Evolutionary conservation across 768 basidiomycete genomes (phyloP).

Genomic region (Lactifluus subvellereus): DNA sequence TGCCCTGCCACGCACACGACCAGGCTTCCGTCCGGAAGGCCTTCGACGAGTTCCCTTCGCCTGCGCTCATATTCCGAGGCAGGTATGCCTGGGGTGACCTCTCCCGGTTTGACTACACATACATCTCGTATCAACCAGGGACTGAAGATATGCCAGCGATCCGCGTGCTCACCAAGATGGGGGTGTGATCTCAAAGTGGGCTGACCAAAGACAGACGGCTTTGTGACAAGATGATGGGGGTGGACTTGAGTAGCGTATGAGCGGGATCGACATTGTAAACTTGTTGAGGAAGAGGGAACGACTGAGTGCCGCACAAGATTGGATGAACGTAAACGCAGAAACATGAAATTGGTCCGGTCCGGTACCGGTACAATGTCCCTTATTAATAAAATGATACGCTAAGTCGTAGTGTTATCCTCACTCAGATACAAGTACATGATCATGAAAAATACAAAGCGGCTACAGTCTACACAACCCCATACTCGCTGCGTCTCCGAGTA

Average conservation of each 20-base stretch:
- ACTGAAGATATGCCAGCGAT: neutral
- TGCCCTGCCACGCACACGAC: constrained; percentile 42
- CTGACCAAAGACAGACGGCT: constrained; percentile 41
- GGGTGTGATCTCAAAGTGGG: constrained; percentile 40
- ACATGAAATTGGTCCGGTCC: neutral
- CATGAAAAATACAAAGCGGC: no score
- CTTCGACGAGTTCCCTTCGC: constrained; percentile 36
- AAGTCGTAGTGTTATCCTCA: no score
- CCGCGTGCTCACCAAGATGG: constrained; percentile 32
- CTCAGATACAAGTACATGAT: no score
- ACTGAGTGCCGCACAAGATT: neutral
- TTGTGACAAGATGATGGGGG: constrained; percentile 20
- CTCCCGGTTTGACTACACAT: constrained; percentile 28
- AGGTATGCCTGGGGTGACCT: constrained; percentile 43
- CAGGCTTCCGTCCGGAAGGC: constrained; percentile 37
- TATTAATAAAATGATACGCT: no score
- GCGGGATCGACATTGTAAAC: neutral
- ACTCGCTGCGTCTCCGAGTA: neutral
- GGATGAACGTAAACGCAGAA: neutral
- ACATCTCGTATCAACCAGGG: neutral
- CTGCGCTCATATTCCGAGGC: constrained; percentile 40
- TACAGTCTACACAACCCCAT: neutral
- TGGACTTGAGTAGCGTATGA: constrained; percentile 19
- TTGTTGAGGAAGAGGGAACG: neutral
- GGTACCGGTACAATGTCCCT: neutral